phyloP scores from a whole-genome alignment of 805 yeast genomes.

The Myxozyma kluyveri region DNA sequence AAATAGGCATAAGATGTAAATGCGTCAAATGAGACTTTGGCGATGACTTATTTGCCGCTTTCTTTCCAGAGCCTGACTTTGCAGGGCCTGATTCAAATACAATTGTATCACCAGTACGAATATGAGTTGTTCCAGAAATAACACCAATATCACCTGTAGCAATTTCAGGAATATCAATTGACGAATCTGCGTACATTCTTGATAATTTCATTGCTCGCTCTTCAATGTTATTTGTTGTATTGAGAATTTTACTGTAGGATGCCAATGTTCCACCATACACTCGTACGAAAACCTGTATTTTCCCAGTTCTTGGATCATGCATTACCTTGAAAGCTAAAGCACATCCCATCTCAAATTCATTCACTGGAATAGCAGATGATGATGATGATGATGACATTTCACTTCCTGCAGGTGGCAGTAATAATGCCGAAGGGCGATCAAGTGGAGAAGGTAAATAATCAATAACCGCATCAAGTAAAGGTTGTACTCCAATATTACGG shows the following conservation, averaged over 20 bases:
- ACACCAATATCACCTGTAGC: constrained; percentile 89
- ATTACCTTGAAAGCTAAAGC: constrained; percentile 90
- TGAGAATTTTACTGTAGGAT: constrained; percentile 59
- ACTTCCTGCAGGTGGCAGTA: constrained; percentile 8
- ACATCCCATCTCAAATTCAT: constrained; percentile 37
- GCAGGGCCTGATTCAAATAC: constrained; percentile 46
- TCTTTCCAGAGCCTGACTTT: constrained; percentile 21
- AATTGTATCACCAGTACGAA: constrained; percentile 88
- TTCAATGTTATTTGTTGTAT: constrained; percentile 66
- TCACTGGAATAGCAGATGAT: constrained; percentile 3
- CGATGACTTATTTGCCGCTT: not conserved
- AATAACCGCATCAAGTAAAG: constrained; percentile 78
- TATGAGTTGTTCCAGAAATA: constrained; percentile 64
- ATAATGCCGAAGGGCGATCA: constrained; percentile 47
- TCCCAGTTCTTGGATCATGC: constrained; percentile 72
- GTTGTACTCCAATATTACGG: constrained; percentile 91
- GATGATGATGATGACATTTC: not conserved
- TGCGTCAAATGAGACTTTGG: not conserved
- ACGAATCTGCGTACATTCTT: constrained; percentile 84
- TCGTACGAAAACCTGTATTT: constrained; percentile 78
- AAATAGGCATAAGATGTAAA: constrained; percentile 62
- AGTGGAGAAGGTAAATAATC: constrained; percentile 79
- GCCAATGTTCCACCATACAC: constrained; percentile 79
- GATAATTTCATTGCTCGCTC: constrained; percentile 66
- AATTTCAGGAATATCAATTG: constrained; percentile 64